phyloP scores from a whole-genome alignment of 2,329 filamentous ascomycete species.

The Microdochium paspali region DNA sequence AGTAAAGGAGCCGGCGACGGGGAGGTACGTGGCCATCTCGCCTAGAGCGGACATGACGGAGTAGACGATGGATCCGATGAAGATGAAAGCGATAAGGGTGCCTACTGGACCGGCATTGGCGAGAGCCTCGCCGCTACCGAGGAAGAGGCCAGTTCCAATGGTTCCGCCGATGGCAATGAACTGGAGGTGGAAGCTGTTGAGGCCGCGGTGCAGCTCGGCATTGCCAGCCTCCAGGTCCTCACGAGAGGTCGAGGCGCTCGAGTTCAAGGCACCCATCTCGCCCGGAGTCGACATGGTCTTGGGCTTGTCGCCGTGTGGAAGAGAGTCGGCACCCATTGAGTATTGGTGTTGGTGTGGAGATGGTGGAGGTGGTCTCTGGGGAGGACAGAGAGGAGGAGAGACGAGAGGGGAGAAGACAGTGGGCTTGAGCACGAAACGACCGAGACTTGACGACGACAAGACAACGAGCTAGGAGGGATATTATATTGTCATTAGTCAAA shows the following conservation, averaged over 20 bases:
- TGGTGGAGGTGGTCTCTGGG: neutral
- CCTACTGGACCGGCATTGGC: slow-evolving; percentile 55
- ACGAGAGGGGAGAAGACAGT: neutral
- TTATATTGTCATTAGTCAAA: neutral
- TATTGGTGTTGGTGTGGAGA: neutral
- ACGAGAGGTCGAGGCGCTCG: neutral
- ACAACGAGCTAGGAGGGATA: neutral
- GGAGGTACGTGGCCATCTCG: slow-evolving; percentile 72
- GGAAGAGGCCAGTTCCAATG: slow-evolving; percentile 65
- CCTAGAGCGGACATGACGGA: slow-evolving; percentile 62
- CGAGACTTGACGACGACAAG: neutral
- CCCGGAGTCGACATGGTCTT: neutral
- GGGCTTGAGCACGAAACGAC: neutral
- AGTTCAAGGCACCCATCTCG: neutral
- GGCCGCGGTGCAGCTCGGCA: slow-evolving; percentile 20
- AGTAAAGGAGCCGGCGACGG: slow-evolving; percentile 68
- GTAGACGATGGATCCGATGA: slow-evolving; percentile 64
- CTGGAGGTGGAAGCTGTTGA: slow-evolving; percentile 22
- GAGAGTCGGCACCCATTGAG: neutral
- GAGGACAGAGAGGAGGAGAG: neutral
- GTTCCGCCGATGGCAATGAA: slow-evolving; percentile 40
- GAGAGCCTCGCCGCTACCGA: slow-evolving; percentile 56
- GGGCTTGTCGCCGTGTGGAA: neutral
- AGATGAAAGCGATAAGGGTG: slow-evolving; percentile 57
- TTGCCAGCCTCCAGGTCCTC: slow-evolving; percentile 17